phyloP scores from a whole-genome alignment of 441 rosid genomes.

The Erysimum cheiri region DNA sequence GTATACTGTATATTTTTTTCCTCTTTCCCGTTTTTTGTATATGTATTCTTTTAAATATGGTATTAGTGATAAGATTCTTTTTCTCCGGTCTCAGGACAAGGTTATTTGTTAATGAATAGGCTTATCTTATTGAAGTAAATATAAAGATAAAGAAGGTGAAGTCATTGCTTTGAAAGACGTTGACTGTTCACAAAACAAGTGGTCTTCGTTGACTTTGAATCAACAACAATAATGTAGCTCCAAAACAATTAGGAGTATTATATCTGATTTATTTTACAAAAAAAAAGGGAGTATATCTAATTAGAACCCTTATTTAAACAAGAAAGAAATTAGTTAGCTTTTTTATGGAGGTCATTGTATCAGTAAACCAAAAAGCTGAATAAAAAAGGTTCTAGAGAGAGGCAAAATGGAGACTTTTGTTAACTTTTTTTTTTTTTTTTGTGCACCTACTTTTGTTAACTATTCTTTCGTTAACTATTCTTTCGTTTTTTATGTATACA shows the following conservation, averaged over 20 bases:
- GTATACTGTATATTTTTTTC: too few species aligned
- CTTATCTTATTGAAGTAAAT: conserved; percentile 6
- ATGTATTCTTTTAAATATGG: neutral
- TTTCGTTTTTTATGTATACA: neutral
- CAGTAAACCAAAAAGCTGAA: neutral
- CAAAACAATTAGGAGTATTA: neutral
- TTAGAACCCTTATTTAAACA: conserved; percentile 12
- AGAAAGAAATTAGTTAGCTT: neutral
- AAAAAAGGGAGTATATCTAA: neutral
- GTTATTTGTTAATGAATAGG: neutral
- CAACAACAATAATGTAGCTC: conserved; percentile 37
- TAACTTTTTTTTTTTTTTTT: too few species aligned
- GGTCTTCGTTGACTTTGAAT: conserved; percentile 41
- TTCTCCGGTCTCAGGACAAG: neutral
- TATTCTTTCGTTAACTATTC: conserved; percentile 5
- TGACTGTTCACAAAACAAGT: conserved; percentile 26
- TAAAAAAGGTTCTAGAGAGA: neutral
- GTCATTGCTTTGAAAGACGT: conserved; percentile 13
- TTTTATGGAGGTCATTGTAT: neutral
- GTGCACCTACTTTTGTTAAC: too few species aligned
- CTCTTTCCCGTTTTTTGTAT: neutral
- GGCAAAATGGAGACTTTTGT: conserved; percentile 11
- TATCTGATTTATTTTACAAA: too few species aligned
- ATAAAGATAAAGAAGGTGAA: neutral
- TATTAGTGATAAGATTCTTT: neutral